Evolutionary conservation across 805 yeast species (phyloP), one percentile per base, ranked within the genome.

Genomic region (Kazachstania viticola): DNA sequence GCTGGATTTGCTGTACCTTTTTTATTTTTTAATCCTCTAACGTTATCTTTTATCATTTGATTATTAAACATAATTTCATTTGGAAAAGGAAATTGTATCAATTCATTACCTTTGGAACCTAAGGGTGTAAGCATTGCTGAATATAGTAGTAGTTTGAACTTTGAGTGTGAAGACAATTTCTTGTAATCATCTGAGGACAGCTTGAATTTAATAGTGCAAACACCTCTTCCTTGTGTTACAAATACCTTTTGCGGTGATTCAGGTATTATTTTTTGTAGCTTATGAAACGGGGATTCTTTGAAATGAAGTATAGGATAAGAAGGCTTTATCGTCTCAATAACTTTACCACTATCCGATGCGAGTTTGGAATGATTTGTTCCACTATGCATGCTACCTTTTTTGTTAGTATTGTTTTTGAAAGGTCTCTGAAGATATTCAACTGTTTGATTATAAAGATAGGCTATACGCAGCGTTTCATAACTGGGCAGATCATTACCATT

Each of bases 1-100:
- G 83, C 85, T 0, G 96, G 95, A 38, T 72, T 69, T 1, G 85
- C 78, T 0, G 95, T 76, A 0, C 94, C 95, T 0, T 70, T 69
- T 36, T 67, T 71, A 29, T 78, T 79, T 47, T 83, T 83, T 19
- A 85, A 58, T 1, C 96, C 96, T 34, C 75, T 71, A 2, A 75
- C 69, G 37, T 72, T 72, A 23, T 66, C 75, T 25, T 65, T 66
- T 2, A 78, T 48, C 12, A 51, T 55, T 2, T 41, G 38, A 4
- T 64, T 65, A 48, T 88, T 83, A 25, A 80, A 64, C 25, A 63
- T 64, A 3, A 87, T 60, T 46, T 80, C 93, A 28, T 76, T 59
- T 4, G 82, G 83, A 17, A 59, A 62, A 0, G 97, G 96, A 44
- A 73, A 87, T 28, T 40, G 40, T n/a, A 40, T 58, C 4, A 80